Percentiles rank a stretch among this genome's conserved stretches.
These are phyloP conservation scores for Beauveria sp. DNA, from an alignment of 2,329 filamentous ascomycete genomes.

Conservation along the genomic window DNA sequence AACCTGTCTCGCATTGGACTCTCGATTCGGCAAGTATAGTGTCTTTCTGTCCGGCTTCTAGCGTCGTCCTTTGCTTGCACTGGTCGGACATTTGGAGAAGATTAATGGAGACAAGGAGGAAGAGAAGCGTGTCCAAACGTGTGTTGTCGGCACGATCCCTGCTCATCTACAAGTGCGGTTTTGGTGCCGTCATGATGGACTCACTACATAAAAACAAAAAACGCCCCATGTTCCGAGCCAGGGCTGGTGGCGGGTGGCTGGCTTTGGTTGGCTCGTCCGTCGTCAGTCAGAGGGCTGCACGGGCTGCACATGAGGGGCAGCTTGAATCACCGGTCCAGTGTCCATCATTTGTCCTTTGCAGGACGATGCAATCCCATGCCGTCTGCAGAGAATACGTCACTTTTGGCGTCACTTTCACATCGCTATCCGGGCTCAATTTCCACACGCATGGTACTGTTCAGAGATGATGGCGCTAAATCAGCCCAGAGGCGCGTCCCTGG, in stretches of 20 bases:
- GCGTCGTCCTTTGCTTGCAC: neutral
- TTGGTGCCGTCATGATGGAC: slow-evolving; percentile 2
- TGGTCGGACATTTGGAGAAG: neutral
- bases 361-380: neutral
- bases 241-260: neutral
- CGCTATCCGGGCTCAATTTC: neutral
- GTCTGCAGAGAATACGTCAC: neutral
- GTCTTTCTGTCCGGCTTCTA: slow-evolving; percentile 1
- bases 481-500: neutral
- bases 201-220: neutral
- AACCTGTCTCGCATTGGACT: neutral
- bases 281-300: too few species aligned
- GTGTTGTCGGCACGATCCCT: neutral
- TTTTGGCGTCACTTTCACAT: too few species aligned
- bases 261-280: neutral
- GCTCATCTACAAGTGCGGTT: neutral
- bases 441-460: neutral
- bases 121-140: neutral
- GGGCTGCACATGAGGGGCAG: neutral
- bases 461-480: neutral
- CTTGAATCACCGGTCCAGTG: neutral
- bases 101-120: neutral
- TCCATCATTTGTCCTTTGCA: neutral
- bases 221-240: neutral
- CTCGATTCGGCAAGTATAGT: neutral